Percentiles rank a stretch among this genome's conserved stretches.
These are phyloP conservation scores for Citrus cavaleriei DNA, from an alignment of 345 rosid species.

Conservation along the genomic window DNA sequence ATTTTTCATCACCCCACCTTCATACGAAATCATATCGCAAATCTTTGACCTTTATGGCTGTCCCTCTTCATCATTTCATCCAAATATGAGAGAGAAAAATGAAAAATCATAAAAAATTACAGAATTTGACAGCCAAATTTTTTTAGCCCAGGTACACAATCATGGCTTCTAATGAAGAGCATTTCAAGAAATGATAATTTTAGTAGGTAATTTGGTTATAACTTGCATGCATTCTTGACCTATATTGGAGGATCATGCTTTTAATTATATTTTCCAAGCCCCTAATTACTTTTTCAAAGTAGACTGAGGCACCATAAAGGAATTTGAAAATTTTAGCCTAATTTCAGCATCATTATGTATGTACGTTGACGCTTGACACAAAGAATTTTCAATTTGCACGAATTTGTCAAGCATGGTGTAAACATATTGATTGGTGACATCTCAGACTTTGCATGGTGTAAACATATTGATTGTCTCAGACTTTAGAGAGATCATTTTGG, in stretches of 20 bases:
- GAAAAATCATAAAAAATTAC: background rate
- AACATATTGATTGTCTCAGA: slow-evolving; percentile 15
- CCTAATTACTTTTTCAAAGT: background rate
- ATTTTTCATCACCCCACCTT: background rate
- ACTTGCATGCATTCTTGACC: background rate
- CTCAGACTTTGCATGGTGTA: slow-evolving; percentile 19
- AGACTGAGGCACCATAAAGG: background rate
- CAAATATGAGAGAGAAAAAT: background rate
- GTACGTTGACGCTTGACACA: background rate
- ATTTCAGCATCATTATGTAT: background rate
- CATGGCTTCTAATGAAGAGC: background rate
- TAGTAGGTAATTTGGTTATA: background rate
- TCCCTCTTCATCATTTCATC: background rate
- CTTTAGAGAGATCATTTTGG: background rate
- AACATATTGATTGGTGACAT: slow-evolving; percentile 15
- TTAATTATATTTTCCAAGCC: background rate
- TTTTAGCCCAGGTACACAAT: background rate
- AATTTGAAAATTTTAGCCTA: background rate
- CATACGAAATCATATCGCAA: background rate
- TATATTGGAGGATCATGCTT: background rate
- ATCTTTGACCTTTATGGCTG: slow-evolving; percentile 10
- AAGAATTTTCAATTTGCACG: background rate
- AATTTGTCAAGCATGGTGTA: slow-evolving; percentile 30
- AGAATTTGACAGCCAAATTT: background rate
- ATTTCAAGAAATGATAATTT: background rate